Conservation (phyloP, 192 early-diverging fungal genomes). For the Coemansia sp. region DNA sequence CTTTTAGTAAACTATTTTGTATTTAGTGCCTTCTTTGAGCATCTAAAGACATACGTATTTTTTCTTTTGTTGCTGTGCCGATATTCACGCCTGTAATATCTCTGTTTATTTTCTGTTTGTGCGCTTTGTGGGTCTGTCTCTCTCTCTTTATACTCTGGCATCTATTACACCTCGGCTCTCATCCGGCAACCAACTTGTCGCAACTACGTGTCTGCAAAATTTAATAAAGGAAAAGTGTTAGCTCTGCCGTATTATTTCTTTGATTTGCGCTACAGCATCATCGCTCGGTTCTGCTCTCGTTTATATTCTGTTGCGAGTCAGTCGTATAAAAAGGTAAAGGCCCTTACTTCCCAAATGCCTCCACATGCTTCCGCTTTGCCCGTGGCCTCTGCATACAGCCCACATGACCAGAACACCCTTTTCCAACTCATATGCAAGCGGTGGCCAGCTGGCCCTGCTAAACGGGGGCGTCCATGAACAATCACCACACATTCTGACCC, state of each 20-base stretch:
- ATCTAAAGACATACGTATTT: neutral
- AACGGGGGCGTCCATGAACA: constrained; percentile 3
- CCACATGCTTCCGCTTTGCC: constrained; percentile 5
- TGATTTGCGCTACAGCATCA: neutral
- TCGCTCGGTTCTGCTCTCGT: no score
- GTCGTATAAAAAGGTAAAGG: constrained; percentile 1
- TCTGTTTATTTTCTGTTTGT: neutral
- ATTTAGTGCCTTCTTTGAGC: neutral
- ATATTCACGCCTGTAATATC: neutral
- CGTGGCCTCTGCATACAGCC: constrained; percentile 1
- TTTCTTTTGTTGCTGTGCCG: neutral
- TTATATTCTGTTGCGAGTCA: constrained; percentile 1
- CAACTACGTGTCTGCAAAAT: neutral
- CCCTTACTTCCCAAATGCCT: constrained; percentile 3
- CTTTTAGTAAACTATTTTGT: neutral
- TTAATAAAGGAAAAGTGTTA: neutral
- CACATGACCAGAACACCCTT: constrained; percentile 4
- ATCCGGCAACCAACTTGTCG: neutral
- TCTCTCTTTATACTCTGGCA: neutral
- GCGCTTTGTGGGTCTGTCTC: neutral
- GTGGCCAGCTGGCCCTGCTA: neutral
- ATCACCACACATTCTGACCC: neutral
- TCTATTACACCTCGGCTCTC: neutral
- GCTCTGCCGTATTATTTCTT: neutral
- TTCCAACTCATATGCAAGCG: neutral